A percentile compares a stretch with the other conserved stretches of the same genome.
phyloP scores from a whole-genome alignment of 345 rosid genomes.

The Hibiscus trionum region DNA sequence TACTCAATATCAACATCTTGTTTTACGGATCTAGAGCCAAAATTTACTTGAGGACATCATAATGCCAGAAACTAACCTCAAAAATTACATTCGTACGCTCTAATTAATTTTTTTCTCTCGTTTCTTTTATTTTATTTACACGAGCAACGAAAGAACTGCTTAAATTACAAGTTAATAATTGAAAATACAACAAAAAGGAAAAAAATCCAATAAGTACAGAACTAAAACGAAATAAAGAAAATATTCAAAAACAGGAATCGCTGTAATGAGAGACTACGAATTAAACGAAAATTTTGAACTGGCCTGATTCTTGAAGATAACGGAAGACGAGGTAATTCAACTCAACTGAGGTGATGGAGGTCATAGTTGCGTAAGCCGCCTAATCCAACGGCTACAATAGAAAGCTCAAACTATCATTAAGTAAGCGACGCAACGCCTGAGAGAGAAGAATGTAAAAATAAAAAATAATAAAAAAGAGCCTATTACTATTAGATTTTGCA shows the following conservation, averaged over 20 bases:
- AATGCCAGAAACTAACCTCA: not conserved
- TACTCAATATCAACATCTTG: not conserved
- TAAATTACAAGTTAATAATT: not conserved
- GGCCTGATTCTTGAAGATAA: constrained; percentile 92
- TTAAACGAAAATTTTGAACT: not conserved
- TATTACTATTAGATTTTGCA: not conserved
- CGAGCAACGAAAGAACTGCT: not conserved
- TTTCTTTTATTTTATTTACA: not conserved
- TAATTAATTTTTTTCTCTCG: not conserved
- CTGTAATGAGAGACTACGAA: not conserved
- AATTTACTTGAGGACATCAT: not conserved
- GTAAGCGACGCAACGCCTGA: not conserved
- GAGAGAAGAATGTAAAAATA: not conserved
- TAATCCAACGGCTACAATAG: not conserved
- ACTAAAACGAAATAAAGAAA: not conserved
- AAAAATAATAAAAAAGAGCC: not conserved
- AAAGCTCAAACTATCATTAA: not conserved
- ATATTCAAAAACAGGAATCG: not conserved
- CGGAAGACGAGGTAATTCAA: constrained; percentile 88
- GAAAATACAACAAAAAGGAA: constrained; percentile 4
- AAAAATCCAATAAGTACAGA: constrained; percentile 9
- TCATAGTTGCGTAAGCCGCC: constrained; percentile 28
- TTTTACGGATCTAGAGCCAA: constrained; percentile 13
- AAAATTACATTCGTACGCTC: not conserved
- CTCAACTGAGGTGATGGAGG: constrained; percentile 69